Conservation (phyloP, 108 stramenopile species). For the Nannochloropsis oceanica region DNA sequence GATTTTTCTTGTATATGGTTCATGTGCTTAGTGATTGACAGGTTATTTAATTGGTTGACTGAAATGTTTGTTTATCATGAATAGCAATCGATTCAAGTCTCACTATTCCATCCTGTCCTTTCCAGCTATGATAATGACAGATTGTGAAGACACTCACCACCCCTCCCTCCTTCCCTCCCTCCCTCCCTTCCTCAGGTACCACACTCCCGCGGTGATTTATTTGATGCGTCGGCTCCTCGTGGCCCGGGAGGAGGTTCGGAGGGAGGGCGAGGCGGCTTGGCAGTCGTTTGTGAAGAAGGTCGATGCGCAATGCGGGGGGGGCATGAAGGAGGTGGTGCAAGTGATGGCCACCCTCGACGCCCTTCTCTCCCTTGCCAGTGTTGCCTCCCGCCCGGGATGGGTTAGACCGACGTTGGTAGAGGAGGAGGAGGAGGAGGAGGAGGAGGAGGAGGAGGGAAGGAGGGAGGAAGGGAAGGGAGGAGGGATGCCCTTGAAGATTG, state of each 20-base stretch:
- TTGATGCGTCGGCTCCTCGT: slow-evolving; percentile 1
- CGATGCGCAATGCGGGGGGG: slow-evolving; percentile 5
- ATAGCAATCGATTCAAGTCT: too few species aligned
- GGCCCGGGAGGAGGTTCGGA: slow-evolving; percentile 12
- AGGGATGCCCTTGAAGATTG: background rate
- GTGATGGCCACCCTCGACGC: slow-evolving; percentile 14
- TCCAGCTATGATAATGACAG: too few species aligned
- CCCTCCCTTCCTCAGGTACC: background rate
- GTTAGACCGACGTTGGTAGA: slow-evolving; percentile 8
- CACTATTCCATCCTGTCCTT: too few species aligned
- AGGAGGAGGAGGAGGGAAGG: background rate
- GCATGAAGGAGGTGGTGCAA: slow-evolving; percentile 1
- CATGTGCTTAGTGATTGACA: too few species aligned
- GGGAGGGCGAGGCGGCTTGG: slow-evolving; percentile 16
- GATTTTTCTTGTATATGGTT: too few species aligned
- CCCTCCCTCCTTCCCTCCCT: background rate
- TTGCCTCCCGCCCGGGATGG: slow-evolving; percentile 13
- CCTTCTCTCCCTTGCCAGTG: slow-evolving; percentile 7
- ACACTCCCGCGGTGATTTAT: slow-evolving; percentile 11
- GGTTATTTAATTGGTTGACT: too few species aligned
- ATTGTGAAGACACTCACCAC: background rate
- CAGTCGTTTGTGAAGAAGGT: background rate
- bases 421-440: background rate
- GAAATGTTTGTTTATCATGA: too few species aligned
- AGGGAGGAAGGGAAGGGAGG: background rate